Conservation (phyloP, 495 filamentous ascomycete genomes). For the Copromyces sp. region DNA sequence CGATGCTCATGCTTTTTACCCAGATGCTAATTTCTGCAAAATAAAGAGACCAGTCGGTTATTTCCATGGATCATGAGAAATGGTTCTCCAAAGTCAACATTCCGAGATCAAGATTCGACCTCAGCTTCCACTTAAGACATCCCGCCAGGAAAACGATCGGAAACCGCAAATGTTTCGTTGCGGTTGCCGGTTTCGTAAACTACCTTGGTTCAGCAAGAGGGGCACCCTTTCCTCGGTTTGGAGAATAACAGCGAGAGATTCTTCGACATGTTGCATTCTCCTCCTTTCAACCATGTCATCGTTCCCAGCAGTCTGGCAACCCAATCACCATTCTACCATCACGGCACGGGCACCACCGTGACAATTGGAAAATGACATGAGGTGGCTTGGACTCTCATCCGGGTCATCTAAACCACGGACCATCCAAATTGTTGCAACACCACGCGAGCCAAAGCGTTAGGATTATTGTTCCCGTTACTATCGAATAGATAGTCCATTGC, state of each 20-base stretch:
- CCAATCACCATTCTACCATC: background rate
- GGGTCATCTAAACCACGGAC: background rate
- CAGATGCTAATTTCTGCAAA: background rate
- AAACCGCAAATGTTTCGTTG: background rate
- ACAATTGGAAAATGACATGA: background rate
- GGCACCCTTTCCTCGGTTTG: background rate
- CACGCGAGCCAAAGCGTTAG: background rate
- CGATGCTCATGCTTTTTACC: background rate
- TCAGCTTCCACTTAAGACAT: background rate
- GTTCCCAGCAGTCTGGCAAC: background rate
- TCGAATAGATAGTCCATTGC: background rate
- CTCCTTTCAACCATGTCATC: background rate
- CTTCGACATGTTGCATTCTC: background rate
- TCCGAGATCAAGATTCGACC: background rate
- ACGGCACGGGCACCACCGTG: no score
- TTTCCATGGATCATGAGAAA: background rate
- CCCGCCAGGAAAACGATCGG: background rate
- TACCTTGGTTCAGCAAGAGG: background rate
- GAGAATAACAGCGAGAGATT: background rate
- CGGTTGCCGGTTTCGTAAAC: background rate
- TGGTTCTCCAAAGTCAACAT: background rate
- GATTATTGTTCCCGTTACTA: background rate
- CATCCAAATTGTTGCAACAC: background rate
- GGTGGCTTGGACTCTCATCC: background rate
- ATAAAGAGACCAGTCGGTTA: background rate